Base-by-base conservation (phyloP, 139 green algal genomes). In the Spirogloea muscicola region DNA sequence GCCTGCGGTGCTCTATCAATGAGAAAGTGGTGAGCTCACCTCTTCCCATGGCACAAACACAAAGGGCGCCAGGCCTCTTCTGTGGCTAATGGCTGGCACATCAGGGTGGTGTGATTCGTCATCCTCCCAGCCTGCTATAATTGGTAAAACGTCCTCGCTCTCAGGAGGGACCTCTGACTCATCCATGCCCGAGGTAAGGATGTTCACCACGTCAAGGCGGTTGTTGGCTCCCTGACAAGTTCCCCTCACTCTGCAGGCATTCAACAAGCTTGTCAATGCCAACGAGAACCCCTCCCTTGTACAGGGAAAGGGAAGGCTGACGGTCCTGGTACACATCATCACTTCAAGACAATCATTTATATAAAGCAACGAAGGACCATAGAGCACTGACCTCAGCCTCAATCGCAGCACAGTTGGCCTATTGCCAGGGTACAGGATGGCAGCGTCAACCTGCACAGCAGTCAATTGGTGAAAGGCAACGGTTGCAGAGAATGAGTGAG, bases 11-110 rank as follows among this genome's bases (percentile, higher is more conserved):
- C n/a, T n/a, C n/a, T n/a, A n/a, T n/a, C n/a, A n/a, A n/a, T n/a
- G n/a, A n/a, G n/a, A n/a, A n/a, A n/a, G n/a, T n/a, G n/a, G n/a
- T n/a, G n/a, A n/a, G n/a, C 37, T 2, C 33, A 76, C 62, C 13
- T 76, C 62, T 38, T 76, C 72, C 43, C 49, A 60, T 5, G 71
- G 68, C 41, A 82, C 58, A 2, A 83, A 81, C 31, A 81, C 62
- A 49, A 81, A 80, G 0, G 72, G 27, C 1, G 61, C 44, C 72
- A 76, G 48, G 52, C 72, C 62, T 7, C 61, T 29, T 9, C 34
- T 70, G 43, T 80, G 72, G 0, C 33, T 38, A 4, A 80, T 60
- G n/a, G 72, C 72, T 0, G 72, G 72, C 72, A 80, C 72, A 18
- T 80, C 63, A 10, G 60, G 60, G 37, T 80, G 39, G 69, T 75